Base-by-base conservation (phyloP, 192 early-diverging fungal genomes). In the Helicostylum pulchrum region DNA sequence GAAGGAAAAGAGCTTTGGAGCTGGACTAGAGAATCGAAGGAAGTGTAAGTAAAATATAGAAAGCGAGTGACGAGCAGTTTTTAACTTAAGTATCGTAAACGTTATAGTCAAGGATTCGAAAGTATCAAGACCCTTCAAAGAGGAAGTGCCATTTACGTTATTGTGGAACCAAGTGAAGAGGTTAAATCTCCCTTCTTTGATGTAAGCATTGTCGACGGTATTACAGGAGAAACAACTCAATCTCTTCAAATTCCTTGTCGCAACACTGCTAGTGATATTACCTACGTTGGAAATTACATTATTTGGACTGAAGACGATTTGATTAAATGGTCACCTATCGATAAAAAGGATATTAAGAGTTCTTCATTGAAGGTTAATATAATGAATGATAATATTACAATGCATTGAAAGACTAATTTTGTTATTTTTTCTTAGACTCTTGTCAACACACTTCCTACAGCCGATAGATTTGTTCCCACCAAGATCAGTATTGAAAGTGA, bases 281-380 rank as follows among this genome's bases (percentile, higher is more conserved):
- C 55, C 36, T 19, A 72, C 14, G 62, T 84, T 64, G 76, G 78
- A 51, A 73, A 59, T 46, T 73, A 78, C 45, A 20, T 84, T 26
- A 58, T 84, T 20, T 84, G 82, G 82, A 75, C 75, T 32, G 82
- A 81, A 15, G 45, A 71, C 31, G 61, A 12, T 77, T 73, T 73
- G 58, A 61, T 50, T 45, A 54, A 48, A 39, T 68, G 20, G 67
- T 60, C 34, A 78, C 26, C 71, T 26, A 58, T 58, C 21, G 36
- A 58, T 20, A 52, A 21, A 19, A 44, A 58, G 20, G 39, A 58
- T 12, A 21, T 77, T 56, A 65, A 71, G 14, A 62, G 77, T 53
- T 70, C 72, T 23, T 26, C 70, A 66, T 53, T 45, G 1, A 19
- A 61, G 43, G 71, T 76, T 5, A 48, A 70, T 76, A 15, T 64